Percentiles rank a stretch among this genome's conserved stretches.
These are phyloP conservation scores for Mycena rebaudengoi DNA, from an alignment of 768 basidiomycete species.

Conservation along the genomic window DNA sequence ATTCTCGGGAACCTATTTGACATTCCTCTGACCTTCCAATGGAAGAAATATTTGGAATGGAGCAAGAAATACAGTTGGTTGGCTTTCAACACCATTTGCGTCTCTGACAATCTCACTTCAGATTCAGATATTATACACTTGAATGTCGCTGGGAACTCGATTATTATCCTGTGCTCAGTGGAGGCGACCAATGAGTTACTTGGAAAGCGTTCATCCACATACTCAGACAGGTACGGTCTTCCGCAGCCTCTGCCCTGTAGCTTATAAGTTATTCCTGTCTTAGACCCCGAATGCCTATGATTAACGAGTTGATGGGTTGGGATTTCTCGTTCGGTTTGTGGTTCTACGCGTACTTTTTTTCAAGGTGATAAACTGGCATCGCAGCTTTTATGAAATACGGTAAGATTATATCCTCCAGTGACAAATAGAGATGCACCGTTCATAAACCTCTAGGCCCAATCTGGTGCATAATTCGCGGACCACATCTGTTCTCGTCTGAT, in stretches of 20 bases:
- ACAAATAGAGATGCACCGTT: no score
- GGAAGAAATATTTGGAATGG: slow-evolving; percentile 31
- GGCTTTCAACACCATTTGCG: not conserved
- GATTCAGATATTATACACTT: slow-evolving; percentile 37
- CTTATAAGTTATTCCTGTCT: not conserved
- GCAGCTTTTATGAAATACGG: slow-evolving; percentile 13
- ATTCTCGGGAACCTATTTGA: slow-evolving; percentile 24
- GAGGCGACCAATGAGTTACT: slow-evolving; percentile 44
- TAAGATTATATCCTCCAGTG: no score
- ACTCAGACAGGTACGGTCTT: slow-evolving; percentile 40
- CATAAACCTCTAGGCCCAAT: no score
- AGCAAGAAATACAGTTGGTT: slow-evolving; percentile 23
- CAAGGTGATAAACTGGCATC: no score
- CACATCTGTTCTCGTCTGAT: no score
- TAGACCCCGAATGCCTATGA: slow-evolving; percentile 30
- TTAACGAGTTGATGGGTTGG: slow-evolving; percentile 35
- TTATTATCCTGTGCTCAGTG: slow-evolving; percentile 43
- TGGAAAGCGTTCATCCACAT: slow-evolving; percentile 42
- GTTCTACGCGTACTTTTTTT: no score
- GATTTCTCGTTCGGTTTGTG: slow-evolving; percentile 20
- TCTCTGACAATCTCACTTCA: no score
- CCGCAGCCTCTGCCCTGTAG: not conserved
- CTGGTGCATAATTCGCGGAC: no score
- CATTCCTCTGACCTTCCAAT: slow-evolving; percentile 23
- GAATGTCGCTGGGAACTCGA: slow-evolving; percentile 34